Base-by-base conservation (phyloP, 2,329 filamentous ascomycete genomes). In the Neonectria sp. region DNA sequence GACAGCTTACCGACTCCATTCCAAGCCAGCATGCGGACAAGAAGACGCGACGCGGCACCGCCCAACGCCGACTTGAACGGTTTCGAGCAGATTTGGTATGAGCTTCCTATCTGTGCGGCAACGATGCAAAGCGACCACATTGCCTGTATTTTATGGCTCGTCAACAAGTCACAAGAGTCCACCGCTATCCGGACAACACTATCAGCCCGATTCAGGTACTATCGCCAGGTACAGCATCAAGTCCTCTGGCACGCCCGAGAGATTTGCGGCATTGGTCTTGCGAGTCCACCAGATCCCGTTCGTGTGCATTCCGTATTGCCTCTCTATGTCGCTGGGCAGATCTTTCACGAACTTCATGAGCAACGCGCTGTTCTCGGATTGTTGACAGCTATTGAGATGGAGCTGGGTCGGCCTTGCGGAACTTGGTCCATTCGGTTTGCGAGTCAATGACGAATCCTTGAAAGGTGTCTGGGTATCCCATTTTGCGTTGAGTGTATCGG, bases 71-170 rank as follows among this genome's bases (percentile, higher is more conserved):
- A 45, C 40, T 45, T 45, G 0, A 46, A 17, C 5, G 46, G n/a
- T 4, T 87, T 86, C 76, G 83, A 79, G 0, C 87, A 91, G 74
- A 84, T 90, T 15, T 92, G 90, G 89, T 91, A 90, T 76, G 85
- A 86, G 59, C 82, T 89, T 1, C 85, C 89, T 0, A 88, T 91
- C 83, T 92, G 89, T 77, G 89, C 88, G 0, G 89, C 89, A 3
- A 88, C 89, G 1, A 91, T 91, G 85, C 89, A 91, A 71, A 86
- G 85, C 65, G 91, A 90, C 71, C 88, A 92, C 72, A 91, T 92
- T 81, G 88, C 88, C 1, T 85, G 88, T 48, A 89, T 91, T 12
- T 83, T 91, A 6, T 77, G 92, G 0, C 82, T 90, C 13, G 84
- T 90, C 69, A 90, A 92, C 35, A 66, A 67, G 6, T 69, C 73